Evolutionary conservation across 495 filamentous ascomycete species (phyloP).

Genomic region (Podospora comata): DNA sequence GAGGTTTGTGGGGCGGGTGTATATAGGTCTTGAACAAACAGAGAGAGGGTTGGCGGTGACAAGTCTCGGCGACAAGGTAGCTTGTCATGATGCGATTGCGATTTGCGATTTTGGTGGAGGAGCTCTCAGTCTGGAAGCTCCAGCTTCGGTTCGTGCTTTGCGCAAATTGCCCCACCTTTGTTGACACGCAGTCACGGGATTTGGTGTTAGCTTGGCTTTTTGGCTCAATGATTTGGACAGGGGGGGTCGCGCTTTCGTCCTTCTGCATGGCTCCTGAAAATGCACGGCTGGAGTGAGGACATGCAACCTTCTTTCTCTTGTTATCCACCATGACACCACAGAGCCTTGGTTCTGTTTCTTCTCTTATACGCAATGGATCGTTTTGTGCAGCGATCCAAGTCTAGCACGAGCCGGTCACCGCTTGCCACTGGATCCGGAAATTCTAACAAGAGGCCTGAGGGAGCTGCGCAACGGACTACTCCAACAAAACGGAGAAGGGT

Average conservation of each 20-base stretch:
- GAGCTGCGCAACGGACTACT: background rate
- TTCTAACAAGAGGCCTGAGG: conserved; percentile 10
- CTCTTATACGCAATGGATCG: conserved; percentile 27
- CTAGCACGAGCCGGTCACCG: background rate
- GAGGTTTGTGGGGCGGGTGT: background rate
- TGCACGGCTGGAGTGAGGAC: background rate
- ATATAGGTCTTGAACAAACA: background rate
- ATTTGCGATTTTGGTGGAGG: background rate
- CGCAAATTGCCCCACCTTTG: background rate
- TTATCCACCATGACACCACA: background rate
- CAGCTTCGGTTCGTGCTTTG: background rate
- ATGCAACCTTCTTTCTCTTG: background rate
- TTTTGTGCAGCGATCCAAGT: conserved; percentile 28
- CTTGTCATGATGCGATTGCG: background rate
- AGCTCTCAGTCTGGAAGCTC: background rate
- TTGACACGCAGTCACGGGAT: conserved; percentile 31
- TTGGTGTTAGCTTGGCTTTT: conserved; percentile 20
- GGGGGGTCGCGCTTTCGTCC: background rate
- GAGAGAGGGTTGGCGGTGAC: no score
- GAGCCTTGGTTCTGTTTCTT: background rate
- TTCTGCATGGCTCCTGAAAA: background rate
- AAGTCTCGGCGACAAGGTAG: background rate
- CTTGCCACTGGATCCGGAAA: conserved; percentile 11
- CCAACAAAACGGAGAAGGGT: conserved; percentile 18
- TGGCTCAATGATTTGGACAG: background rate